Evolutionary conservation across 495 filamentous ascomycete species (phyloP).

Genomic region (Penicillium paxilli): DNA sequence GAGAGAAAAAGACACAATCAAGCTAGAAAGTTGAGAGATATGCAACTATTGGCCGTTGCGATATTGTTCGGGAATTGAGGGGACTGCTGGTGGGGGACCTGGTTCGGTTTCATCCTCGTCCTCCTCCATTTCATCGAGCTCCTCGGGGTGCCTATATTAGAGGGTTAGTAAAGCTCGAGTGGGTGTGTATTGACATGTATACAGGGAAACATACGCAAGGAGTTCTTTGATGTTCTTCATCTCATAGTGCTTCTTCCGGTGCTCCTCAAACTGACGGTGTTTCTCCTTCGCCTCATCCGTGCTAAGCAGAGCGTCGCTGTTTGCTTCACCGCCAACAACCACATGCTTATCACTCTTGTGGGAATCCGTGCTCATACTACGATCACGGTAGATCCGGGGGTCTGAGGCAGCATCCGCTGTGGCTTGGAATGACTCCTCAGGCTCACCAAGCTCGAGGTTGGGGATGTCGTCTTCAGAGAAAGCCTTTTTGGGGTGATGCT

Average conservation of each 20-base stretch:
- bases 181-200: background rate
- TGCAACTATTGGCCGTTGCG: constrained; percentile 18
- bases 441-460: constrained; percentile 89
- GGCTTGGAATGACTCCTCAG: constrained; percentile 63
- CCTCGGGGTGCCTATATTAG: constrained; percentile 43
- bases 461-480: constrained; percentile 78
- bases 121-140: constrained; percentile 54
- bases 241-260: constrained; percentile 95
- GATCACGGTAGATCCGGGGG: constrained; percentile 48
- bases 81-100: constrained; percentile 32
- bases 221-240: constrained; percentile 93
- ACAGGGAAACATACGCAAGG: constrained; percentile 62
- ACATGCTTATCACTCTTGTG: constrained; percentile 68
- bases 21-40: background rate
- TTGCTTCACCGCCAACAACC: constrained; percentile 66
- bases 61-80: constrained; percentile 35
- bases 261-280: constrained; percentile 84
- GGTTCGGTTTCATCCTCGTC: constrained; percentile 41
- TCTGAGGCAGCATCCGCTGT: constrained; percentile 10
- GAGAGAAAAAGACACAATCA: background rate
- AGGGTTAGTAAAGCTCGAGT: constrained; percentile 7
- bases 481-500: constrained; percentile 32
- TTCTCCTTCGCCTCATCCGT: constrained; percentile 81
- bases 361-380: constrained; percentile 48
- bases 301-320: constrained; percentile 59